A percentile compares a stretch with the other conserved stretches of the same genome.
phyloP scores from a whole-genome alignment of 306 rosid genomes.

The Quercus bicolor region DNA sequence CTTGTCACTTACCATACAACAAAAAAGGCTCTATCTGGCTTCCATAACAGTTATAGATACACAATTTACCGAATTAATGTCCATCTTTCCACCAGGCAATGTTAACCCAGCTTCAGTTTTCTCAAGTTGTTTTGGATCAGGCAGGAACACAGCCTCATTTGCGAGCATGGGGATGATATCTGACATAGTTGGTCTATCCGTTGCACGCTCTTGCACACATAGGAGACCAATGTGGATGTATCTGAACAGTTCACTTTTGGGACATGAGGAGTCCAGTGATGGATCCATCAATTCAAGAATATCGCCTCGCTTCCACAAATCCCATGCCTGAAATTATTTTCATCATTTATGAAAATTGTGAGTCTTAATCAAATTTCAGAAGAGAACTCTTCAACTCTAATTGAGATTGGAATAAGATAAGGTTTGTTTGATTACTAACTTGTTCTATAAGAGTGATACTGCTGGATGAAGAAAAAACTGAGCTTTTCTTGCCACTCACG shows the following conservation, averaged over 20 bases:
- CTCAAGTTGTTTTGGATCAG: slow-evolving; percentile 25
- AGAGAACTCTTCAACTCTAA: neutral
- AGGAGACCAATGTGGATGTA: slow-evolving; percentile 24
- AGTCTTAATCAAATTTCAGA: neutral
- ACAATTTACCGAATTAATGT: slow-evolving; percentile 2
- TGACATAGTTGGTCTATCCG: slow-evolving; percentile 27
- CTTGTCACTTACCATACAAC: too few relatives aligned
- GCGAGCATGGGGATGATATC: slow-evolving; percentile 27
- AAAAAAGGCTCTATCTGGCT: slow-evolving; percentile 14
- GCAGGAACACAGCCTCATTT: slow-evolving; percentile 11
- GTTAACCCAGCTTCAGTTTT: slow-evolving; percentile 8
- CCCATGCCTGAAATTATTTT: slow-evolving; percentile 24
- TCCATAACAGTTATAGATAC: slow-evolving; percentile 23
- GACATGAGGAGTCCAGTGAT: slow-evolving; percentile 14
- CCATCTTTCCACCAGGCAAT: too few relatives aligned
- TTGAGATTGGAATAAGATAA: neutral
- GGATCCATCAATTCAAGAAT: slow-evolving; percentile 1
- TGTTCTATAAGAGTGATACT: slow-evolving; percentile 15
- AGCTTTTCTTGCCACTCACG: slow-evolving; percentile 22
- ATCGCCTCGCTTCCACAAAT: slow-evolving; percentile 19
- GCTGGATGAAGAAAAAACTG: neutral
- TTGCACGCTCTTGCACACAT: slow-evolving; percentile 25
- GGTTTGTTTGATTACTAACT: slow-evolving; percentile 1
- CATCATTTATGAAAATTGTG: neutral
- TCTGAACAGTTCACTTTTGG: slow-evolving; percentile 8